Percentiles rank a stretch among this genome's conserved stretches.
phyloP scores from a whole-genome alignment of 2,329 filamentous ascomycete genomes.

The Phyllosticta citriasiana region DNA sequence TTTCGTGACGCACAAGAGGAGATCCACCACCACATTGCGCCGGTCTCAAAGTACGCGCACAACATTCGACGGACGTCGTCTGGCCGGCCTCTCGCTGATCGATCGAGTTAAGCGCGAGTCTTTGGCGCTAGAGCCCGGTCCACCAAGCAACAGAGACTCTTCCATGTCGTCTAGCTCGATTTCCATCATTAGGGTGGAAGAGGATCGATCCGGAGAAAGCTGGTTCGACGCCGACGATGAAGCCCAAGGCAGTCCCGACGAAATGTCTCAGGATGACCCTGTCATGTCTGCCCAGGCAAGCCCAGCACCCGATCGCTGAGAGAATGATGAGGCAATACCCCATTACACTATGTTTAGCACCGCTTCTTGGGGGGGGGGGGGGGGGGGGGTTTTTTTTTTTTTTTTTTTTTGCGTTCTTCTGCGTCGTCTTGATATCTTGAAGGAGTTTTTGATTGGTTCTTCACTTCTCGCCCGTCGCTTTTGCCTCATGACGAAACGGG shows the following conservation, averaged over 20 bases:
- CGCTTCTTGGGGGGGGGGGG: too few relatives aligned
- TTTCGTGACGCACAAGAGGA: slow-evolving; percentile 10
- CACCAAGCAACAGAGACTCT: background rate
- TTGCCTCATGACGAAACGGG: slow-evolving; percentile 8
- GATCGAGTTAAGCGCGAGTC: slow-evolving; percentile 8
- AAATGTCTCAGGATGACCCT: background rate
- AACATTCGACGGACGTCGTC: slow-evolving; percentile 9
- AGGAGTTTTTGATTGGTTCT: slow-evolving; percentile 2
- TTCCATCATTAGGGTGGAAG: background rate
- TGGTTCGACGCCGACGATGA: slow-evolving; percentile 5
- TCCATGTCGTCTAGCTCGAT: background rate
- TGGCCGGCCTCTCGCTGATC: slow-evolving; percentile 8
- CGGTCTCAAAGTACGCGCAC: slow-evolving; percentile 10
- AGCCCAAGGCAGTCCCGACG: background rate
- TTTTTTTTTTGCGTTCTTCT: background rate
- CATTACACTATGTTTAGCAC: slow-evolving; percentile 1
- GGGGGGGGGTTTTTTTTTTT: background rate
- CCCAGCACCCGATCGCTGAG: background rate
- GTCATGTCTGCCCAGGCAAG: background rate
- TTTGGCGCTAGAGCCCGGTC: background rate
- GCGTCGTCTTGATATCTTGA: background rate
- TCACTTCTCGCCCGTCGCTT: slow-evolving; percentile 2
- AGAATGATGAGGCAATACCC: slow-evolving; percentile 9
- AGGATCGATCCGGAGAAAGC: slow-evolving; percentile 6
- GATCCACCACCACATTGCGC: slow-evolving; percentile 9